A percentile compares a stretch with the other conserved stretches of the same genome.
Conservation (phyloP, 768 basidiomycete genomes). For the Boletus pseudopeckii region DNA sequence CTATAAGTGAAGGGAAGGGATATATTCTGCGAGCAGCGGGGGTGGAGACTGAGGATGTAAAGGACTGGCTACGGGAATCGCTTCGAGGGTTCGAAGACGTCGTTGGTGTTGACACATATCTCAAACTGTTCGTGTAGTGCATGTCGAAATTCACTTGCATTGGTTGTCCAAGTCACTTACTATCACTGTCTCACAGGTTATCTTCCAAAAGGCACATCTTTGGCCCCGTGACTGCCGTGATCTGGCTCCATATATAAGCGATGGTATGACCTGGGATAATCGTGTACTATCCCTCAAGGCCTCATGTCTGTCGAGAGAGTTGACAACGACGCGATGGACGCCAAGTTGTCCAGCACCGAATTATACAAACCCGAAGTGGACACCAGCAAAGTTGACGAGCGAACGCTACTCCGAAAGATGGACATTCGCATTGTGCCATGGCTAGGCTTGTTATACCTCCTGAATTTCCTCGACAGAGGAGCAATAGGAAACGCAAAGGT, state of each 20-base stretch:
- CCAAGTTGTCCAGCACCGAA: constrained; percentile 3
- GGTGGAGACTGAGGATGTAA: constrained; percentile 71
- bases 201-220: neutral
- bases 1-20: constrained; percentile 43
- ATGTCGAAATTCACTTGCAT: neutral
- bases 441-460: constrained; percentile 67
- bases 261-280: neutral
- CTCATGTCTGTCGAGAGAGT: constrained; percentile 3
- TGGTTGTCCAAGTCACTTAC: neutral
- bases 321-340: neutral
- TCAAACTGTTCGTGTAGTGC: constrained; percentile 52
- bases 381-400: constrained; percentile 51
- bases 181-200: neutral
- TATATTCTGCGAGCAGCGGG: constrained; percentile 74
- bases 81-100: constrained; percentile 49
- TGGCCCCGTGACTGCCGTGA: neutral
- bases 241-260: neutral
- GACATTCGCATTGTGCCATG: constrained; percentile 72
- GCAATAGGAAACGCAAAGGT: constrained; percentile 77
- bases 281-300: too few relatives aligned
- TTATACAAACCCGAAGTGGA: constrained; percentile 51
- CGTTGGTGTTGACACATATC: constrained; percentile 63
- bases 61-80: constrained; percentile 60
- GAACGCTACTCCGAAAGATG: constrained; percentile 52
- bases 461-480: constrained; percentile 64